These are phyloP conservation scores for Calocera viscosa DNA, from an alignment of 768 basidiomycete species.

Conservation along the genomic window DNA sequence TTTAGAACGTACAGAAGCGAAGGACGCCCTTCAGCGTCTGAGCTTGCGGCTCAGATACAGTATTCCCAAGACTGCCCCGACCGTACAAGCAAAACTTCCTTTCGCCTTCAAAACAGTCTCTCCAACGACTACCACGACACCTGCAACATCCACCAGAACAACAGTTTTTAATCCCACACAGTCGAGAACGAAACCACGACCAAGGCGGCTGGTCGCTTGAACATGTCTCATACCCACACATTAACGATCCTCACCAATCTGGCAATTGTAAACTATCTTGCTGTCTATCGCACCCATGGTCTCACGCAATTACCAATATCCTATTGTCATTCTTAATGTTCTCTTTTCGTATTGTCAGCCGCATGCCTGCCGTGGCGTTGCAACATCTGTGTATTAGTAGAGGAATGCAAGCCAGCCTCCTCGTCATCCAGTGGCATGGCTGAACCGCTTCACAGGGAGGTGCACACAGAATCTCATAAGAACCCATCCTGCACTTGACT, in stretches of 20 bases:
- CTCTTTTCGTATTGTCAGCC: background rate
- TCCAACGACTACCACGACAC: background rate
- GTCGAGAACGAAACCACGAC: background rate
- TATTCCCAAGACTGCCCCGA: background rate
- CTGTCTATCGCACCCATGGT: no score
- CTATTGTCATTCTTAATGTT: no score
- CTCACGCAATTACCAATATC: no score
- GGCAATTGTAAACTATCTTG: no score
- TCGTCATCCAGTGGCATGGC: background rate
- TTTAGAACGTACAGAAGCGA: slow-evolving; percentile 62
- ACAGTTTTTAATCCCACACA: background rate
- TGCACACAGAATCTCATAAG: no score
- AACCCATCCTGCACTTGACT: no score
- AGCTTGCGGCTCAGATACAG: slow-evolving; percentile 47
- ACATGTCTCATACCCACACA: background rate
- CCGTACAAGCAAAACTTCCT: background rate
- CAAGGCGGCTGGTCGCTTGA: background rate
- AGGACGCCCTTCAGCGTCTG: slow-evolving; percentile 53
- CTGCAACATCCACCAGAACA: background rate
- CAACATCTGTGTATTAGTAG: background rate
- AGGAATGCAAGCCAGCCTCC: background rate
- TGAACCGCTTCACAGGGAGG: background rate
- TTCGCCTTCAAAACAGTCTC: background rate
- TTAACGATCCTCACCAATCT: background rate
- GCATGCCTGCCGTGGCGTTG: background rate